phyloP scores from a whole-genome alignment of 768 basidiomycete genomes.

The Amylocystis lapponica region DNA sequence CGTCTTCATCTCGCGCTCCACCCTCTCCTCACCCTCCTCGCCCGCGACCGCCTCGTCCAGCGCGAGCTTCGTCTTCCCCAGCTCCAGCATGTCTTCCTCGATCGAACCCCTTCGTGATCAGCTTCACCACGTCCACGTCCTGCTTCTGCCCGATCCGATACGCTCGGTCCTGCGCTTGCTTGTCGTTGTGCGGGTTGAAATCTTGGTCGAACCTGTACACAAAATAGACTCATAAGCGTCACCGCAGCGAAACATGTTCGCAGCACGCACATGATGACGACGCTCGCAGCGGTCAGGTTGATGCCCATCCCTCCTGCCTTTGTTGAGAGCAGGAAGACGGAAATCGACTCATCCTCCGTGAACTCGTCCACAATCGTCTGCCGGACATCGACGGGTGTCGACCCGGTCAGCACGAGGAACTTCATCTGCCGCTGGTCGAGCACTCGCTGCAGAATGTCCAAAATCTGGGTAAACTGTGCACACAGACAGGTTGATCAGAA shows the following conservation, averaged over 20 bases:
- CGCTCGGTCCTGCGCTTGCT: conserved; percentile 95
- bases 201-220: conserved; percentile 87
- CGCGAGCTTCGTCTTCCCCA: conserved; percentile 87
- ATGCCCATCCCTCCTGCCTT: conserved; percentile 97
- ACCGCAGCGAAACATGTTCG: background rate
- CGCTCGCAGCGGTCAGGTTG: conserved; percentile 92
- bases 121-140: conserved; percentile 91
- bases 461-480: conserved; percentile 85
- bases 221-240: background rate
- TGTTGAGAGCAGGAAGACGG: conserved; percentile 86
- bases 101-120: conserved; percentile 89
- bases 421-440: conserved; percentile 66
- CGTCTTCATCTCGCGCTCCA: conserved; percentile 71
- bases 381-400: conserved; percentile 88
- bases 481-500: no score
- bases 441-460: conserved; percentile 87
- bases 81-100: conserved; percentile 91
- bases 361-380: conserved; percentile 96
- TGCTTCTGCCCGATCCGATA: conserved; percentile 95
- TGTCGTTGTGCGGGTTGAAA: conserved; percentile 97
- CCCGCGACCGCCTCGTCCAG: conserved; percentile 94
- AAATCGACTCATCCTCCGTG: conserved; percentile 77
- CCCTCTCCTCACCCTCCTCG: conserved; percentile 54
- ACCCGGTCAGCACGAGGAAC: conserved; percentile 84
- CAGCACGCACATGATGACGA: conserved; percentile 79